Base-by-base conservation (phyloP, 139 green algal genomes). In the Micromonas pusilla region DNA sequence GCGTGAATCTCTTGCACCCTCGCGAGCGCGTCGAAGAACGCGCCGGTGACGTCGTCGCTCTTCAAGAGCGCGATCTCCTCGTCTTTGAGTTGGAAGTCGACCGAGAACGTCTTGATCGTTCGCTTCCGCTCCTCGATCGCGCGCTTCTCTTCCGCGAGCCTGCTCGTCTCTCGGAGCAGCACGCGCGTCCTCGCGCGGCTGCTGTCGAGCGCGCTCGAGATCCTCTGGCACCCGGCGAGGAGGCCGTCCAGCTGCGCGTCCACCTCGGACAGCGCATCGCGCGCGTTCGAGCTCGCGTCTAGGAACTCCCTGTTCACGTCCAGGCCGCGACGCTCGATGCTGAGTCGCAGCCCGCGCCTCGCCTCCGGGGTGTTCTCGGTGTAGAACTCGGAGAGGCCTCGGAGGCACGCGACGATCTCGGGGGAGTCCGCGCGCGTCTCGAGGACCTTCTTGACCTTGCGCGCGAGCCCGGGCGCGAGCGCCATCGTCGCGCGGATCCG, bases 401-500 rank as follows among this genome's bases (percentile, higher is more conserved):
- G 65, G 1, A 97, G 82, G 0, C 90, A 89, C 13, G 74, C 82
- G 1, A 95, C 78, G 0, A 97, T 32, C 73, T 97, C 93, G 2
- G 90, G 86, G 0, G 88, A 84, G 68, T 97, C 93, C 1, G 91
- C 94, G 30, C 88, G 88, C 0, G 89, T 94, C 3, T 96, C 93
- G 30, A 97, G 82, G 63, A 90, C 91, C 88, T 96, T 96, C 45
- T 93, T 93, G 1, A 96, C 87, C 79, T 96, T 96, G 2, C 91
- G 80, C 0, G 88, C 83, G 6, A 96, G 79, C 0, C 90, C 90
- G 34, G 91, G 87, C 16, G 90, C 90, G 28, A 93, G 80, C 2
- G 72, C 63, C 26, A 33, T 70, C 63, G 63, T 16, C 19, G 13
- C 63, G 45, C 45, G 45, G 9, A 9, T 57, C 45, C 25, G 64